Evolutionary conservation across 345 rosid species (phyloP), one percentile per base, ranked within the genome.

Genomic region (Citrus australasica): DNA sequence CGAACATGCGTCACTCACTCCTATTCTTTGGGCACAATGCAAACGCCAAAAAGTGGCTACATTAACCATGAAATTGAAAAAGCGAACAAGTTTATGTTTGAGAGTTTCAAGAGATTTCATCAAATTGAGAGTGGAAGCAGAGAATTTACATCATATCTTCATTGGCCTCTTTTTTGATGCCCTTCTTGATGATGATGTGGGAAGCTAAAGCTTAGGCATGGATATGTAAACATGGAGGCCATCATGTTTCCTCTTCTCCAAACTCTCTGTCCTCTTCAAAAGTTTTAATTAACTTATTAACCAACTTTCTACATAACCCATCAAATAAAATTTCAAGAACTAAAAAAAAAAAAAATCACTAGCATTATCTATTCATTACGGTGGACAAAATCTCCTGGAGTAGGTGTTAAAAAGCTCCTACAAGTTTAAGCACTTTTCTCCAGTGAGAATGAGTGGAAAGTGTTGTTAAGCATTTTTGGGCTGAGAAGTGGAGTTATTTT

Each of bases 181-280:
- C 83, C 82, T 78, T 86, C 81, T 81, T 79, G 58, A 53, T 53
- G 58, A 53, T 17, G 58, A 53, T 53, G 58, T 53, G 58, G 19
- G 22, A 5, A 53, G 58, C 58, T 16, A 27, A 42, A 76, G 77
- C 82, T 84, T 73, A 85, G 82, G 94, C 90, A 89, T 86, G 89
- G 72, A 82, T 71, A 76, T 82, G 90, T 78, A 83, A 86, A 77
- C 85, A 88, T 86, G 95, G 95, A 87, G 83, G 89, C 86, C 92
- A 91, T 91, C 89, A 90, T 91, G 97, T 87, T 83, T 88, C 93
- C 91, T 89, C 91, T 83, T 77, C 83, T 83, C 81, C 89, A 72
- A 87, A 88, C 92, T 84, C 88, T 82, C 40, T 86, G 83, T 76
- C 81, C 76, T 85, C 84, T 82, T 71, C 84, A 79, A 83, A 87